phyloP scores from a whole-genome alignment of 2,329 filamentous ascomycete species.

The Botrytis cinerea region DNA sequence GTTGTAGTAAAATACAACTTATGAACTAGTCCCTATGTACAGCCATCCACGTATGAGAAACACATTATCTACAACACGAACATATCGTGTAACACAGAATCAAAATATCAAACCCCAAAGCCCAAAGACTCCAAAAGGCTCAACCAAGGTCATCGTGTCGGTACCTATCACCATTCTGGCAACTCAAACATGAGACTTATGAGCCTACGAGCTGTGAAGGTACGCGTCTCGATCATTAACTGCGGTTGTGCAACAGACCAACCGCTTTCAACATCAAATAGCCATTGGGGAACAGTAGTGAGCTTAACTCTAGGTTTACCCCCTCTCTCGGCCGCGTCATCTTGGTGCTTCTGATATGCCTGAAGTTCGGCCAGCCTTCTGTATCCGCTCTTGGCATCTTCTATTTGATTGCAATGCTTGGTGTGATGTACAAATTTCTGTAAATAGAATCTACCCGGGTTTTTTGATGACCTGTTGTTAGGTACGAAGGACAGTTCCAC shows the following conservation, averaged over 20 bases:
- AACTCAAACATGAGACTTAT: not conserved
- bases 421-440: fast-evolving
- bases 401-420: not conserved
- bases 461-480: not conserved
- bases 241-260: not conserved
- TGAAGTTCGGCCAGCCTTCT: not conserved
- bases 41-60: not conserved
- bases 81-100: not conserved
- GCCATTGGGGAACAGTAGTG: not conserved
- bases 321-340: not conserved
- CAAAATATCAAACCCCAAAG: not conserved
- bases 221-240: not conserved
- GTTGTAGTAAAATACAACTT: not conserved
- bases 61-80: not conserved
- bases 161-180: not conserved
- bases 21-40: not conserved
- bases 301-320: not conserved
- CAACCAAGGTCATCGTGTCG: not conserved
- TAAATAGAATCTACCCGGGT: not conserved
- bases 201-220: too few species aligned
- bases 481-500: not conserved
- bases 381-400: not conserved
- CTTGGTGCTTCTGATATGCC: not conserved
- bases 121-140: not conserved
- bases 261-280: not conserved